These are phyloP conservation scores for Pleurotus sapidus DNA, from an alignment of 768 basidiomycete species.

Conservation along the genomic window DNA sequence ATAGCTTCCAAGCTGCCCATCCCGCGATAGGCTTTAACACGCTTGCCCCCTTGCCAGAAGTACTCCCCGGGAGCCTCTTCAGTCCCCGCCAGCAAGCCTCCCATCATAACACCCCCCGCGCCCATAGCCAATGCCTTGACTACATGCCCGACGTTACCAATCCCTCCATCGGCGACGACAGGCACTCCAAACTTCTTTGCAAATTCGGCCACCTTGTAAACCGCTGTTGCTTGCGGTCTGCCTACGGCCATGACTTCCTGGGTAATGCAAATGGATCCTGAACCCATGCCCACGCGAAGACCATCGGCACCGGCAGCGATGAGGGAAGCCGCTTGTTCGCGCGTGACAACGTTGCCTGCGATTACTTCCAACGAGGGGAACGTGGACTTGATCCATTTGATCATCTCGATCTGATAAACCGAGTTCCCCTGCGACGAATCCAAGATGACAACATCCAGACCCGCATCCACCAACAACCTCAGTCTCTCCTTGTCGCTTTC, in stretches of 20 bases:
- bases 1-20: conserved; percentile 97
- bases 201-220: conserved; percentile 95
- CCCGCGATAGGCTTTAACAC: conserved; percentile 97
- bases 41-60: conserved; percentile 98
- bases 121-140: conserved; percentile 95
- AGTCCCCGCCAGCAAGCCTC: conserved; percentile 91
- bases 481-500: conserved; percentile 86
- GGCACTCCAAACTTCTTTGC: conserved; percentile 91
- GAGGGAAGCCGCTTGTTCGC: conserved; percentile 92
- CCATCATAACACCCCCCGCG: conserved; percentile 99
- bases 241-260: conserved; percentile 99
- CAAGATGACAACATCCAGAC: conserved; percentile 90
- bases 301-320: conserved; percentile 95
- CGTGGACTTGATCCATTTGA: conserved; percentile 85
- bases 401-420: conserved; percentile 90
- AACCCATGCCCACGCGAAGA: conserved; percentile 97
- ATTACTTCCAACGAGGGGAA: conserved; percentile 90
- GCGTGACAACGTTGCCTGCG: conserved; percentile 96
- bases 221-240: conserved; percentile 96
- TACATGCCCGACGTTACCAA: conserved; percentile 94
- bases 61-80: conserved; percentile 98
- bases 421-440: conserved; percentile 99
- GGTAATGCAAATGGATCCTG: conserved; percentile 98
- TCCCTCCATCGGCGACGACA: conserved; percentile 95
- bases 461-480: conserved; percentile 83